These are phyloP conservation scores for Starmerella vitae DNA, from an alignment of 805 yeast genomes.

Conservation along the genomic window DNA sequence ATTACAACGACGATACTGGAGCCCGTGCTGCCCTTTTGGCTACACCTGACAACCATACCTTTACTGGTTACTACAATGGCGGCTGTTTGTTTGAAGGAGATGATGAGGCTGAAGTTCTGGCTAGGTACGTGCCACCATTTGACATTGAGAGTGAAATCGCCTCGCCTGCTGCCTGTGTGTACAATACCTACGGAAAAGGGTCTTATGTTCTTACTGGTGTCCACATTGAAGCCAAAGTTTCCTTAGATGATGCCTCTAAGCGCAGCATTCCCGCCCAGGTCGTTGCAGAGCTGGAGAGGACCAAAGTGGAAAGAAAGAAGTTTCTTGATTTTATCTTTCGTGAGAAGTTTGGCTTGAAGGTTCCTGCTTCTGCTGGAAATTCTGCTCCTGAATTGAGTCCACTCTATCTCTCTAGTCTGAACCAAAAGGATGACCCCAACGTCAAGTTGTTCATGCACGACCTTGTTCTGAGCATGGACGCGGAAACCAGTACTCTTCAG, in stretches of 20 bases:
- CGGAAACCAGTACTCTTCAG: slow-evolving; percentile 30
- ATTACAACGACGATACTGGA: slow-evolving; percentile 64
- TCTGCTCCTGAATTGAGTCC: slow-evolving; percentile 55
- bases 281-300: slow-evolving; percentile 31
- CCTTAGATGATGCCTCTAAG: slow-evolving; percentile 36
- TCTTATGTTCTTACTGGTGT: slow-evolving; percentile 64
- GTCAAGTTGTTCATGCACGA: slow-evolving; percentile 16
- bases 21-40: slow-evolving; percentile 41
- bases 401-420: slow-evolving; percentile 26
- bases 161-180: slow-evolving; percentile 54
- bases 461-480: slow-evolving; percentile 27
- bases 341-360: slow-evolving; percentile 48
- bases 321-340: slow-evolving; percentile 46
- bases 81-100: slow-evolving; percentile 70
- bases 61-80: slow-evolving; percentile 58
- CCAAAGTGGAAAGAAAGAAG: slow-evolving; percentile 37
- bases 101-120: slow-evolving; percentile 55
- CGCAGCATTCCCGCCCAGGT: slow-evolving; percentile 28
- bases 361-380: slow-evolving; percentile 28
- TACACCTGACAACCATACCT: slow-evolving; percentile 1
- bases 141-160: slow-evolving; percentile 35
- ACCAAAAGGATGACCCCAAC: neutral
- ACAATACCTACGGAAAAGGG: slow-evolving; percentile 60
- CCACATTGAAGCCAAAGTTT: slow-evolving; percentile 63
- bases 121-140: slow-evolving; percentile 44